Evolutionary conservation across 768 basidiomycete species (phyloP), one percentile per base, ranked within the genome.

Genomic region (Pholiota molesta): DNA sequence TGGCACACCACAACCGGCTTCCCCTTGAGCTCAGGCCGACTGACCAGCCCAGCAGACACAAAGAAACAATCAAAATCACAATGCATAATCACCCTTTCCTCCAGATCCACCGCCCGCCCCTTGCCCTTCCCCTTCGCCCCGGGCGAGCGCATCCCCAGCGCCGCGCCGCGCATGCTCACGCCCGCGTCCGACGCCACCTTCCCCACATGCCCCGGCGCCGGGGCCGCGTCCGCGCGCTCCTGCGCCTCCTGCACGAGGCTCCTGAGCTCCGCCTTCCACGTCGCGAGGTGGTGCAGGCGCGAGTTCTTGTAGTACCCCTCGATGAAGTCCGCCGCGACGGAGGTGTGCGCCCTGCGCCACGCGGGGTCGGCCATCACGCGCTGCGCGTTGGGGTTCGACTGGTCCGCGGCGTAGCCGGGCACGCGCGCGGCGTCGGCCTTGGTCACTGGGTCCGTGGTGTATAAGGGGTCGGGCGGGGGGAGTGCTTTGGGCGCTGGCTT

Each of bases 61-160:
- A 99, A 99, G 80, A 98, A 99, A 65, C 90, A 94, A 69, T 99
- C 97, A 65, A 99, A 98, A 73, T 95, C 94, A 66, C 91, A 93
- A 68, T 95, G 94, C 91, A 95, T 92, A 68, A 94, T 90, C 10
- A 92, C 85, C 16, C 83, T 81, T 45, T 87, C 83, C 35, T 80
- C 81, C 35, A 79, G 79, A 44, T 81, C 82, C 52, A 73, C 75
- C 16, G 79, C 84, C 67, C 81, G 86, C 62, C 78, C 81, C 71
- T 87, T 89, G 47, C 79, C 82, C 65, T 88, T 88, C 68, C 80
- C 83, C 63, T 82, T 85, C 19, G 69, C 42, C 0, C 68, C 42
- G 1, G 86, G 83, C 8, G 86, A 85, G 59, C 74, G 78, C 69
- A 79, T 70, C 3, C 80, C 73, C 3, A 88, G 70, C 52, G 77